Conservation (phyloP, 2,329 filamentous ascomycete genomes). For the Phialemonium atrogriseum region DNA sequence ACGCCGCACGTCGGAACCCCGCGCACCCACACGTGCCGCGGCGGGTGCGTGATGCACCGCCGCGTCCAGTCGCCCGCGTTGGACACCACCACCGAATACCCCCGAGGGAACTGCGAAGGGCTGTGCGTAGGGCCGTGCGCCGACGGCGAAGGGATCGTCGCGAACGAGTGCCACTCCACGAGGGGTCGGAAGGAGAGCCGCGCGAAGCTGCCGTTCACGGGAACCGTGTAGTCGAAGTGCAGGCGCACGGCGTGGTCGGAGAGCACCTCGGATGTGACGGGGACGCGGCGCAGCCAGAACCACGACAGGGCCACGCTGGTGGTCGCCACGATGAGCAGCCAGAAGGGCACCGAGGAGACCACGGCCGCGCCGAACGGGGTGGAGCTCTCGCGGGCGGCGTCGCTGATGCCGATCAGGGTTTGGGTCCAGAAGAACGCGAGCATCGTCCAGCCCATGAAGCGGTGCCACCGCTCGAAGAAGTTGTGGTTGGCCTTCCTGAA, state of each 20-base stretch:
- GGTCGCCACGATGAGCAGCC: slow-evolving; percentile 50
- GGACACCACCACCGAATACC: slow-evolving; percentile 48
- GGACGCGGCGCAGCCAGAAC: slow-evolving; percentile 48
- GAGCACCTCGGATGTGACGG: slow-evolving; percentile 45
- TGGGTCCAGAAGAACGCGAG: slow-evolving; percentile 30
- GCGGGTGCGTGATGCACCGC: slow-evolving; percentile 42
- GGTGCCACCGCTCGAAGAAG: slow-evolving; percentile 61
- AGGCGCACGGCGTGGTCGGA: slow-evolving; percentile 54
- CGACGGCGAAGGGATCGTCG: slow-evolving; percentile 47
- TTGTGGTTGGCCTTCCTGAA: slow-evolving; percentile 60
- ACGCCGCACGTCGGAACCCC: slow-evolving; percentile 49
- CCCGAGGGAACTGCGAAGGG: slow-evolving; percentile 19
- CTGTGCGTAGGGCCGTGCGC: no score
- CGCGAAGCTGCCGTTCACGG: no score
- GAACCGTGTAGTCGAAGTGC: slow-evolving; percentile 44
- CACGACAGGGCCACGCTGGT: slow-evolving; percentile 50
- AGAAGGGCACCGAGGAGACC: slow-evolving; percentile 35
- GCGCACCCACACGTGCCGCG: slow-evolving; percentile 45
- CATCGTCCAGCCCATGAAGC: slow-evolving; percentile 62
- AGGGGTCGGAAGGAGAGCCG: slow-evolving; percentile 44
- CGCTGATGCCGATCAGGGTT: slow-evolving; percentile 17
- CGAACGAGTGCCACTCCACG: slow-evolving; percentile 55
- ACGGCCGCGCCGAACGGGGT: slow-evolving; percentile 12
- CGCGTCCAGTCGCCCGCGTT: slow-evolving; percentile 57
- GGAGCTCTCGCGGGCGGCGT: slow-evolving; percentile 8